phyloP scores from a whole-genome alignment of 2,329 filamentous ascomycete genomes.

The Ceratocystis eucalypticola region DNA sequence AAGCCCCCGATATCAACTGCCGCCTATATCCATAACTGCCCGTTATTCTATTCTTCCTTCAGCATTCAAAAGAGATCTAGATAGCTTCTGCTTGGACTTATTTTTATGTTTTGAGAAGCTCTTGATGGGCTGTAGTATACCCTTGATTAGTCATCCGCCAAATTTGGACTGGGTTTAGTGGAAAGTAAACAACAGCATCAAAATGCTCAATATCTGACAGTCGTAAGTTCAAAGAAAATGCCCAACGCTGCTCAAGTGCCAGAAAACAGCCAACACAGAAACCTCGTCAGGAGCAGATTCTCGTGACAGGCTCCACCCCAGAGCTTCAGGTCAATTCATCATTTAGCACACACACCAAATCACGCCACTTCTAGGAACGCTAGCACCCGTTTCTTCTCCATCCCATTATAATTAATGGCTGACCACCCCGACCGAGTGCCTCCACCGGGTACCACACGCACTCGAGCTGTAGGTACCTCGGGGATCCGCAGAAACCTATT shows the following conservation, averaged over 20 bases:
- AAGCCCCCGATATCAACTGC: too few species aligned
- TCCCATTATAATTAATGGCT: neutral
- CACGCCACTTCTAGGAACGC: neutral
- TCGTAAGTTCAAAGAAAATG: neutral
- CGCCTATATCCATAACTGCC: too few species aligned
- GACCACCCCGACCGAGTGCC: slow-evolving; percentile 9
- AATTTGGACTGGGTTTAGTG: neutral
- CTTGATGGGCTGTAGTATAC: neutral
- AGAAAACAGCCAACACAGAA: neutral
- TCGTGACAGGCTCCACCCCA: neutral
- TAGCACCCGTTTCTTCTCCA: neutral
- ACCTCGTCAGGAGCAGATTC: neutral
- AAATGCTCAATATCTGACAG: neutral
- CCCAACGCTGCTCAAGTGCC: neutral
- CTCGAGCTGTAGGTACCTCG: slow-evolving; percentile 10
- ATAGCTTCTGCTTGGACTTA: neutral
- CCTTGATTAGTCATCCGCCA: neutral
- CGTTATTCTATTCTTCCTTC: too few species aligned
- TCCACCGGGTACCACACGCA: neutral
- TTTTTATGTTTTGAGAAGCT: neutral
- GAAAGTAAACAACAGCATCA: neutral
- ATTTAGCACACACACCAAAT: too few species aligned
- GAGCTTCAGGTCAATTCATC: neutral
- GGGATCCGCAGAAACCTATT: slow-evolving; percentile 17
- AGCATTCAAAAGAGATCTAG: too few species aligned